Evolutionary conservation across 768 basidiomycete species (phyloP), one percentile per base, ranked within the genome.

Genomic region (Mycena leptocephala): DNA sequence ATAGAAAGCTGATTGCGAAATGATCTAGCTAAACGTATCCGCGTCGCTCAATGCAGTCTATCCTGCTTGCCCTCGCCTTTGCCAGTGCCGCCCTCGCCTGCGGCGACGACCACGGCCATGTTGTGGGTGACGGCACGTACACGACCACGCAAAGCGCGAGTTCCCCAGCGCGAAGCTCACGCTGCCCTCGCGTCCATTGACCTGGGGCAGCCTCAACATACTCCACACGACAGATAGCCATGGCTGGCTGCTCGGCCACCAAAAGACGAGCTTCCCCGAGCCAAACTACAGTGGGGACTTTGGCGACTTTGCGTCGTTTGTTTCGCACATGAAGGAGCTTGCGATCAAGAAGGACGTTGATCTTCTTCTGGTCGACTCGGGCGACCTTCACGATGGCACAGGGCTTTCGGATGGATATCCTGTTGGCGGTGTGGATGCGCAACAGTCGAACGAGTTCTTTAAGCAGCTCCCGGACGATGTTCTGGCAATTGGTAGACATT

Each of bases 241-340:
- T 81, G 82, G 94, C 33, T 94, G 93, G 94, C 86, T 97, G 4
- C 88, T 96, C 46, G 96, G 96, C 2, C 96, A 98, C 85, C 95
- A 95, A 79, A 94, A 96, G 80, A 22, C 85, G 3, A 89, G 88
- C 5, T 92, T 89, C 81, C 95, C n/a, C n/a, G n/a, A n/a, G n/a
- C n/a, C n/a, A n/a, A n/a, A n/a, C n/a, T n/a, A n/a, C n/a, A n/a
- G n/a, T n/a, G n/a, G n/a, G n/a, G n/a, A n/a, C n/a, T n/a, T n/a
- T n/a, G n/a, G n/a, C n/a, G n/a, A n/a, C n/a, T 94, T 97, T 81
- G 89, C 93, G 51, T 95, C 94, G 26, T 98, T 97, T 78, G 93
- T 95, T 20, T 79, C 90, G 1, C 95, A 95, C 74, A 94, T 97
- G 93, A 95, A 96, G 85, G 80, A 89, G 37, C 87, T 94, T 58